These are phyloP conservation scores for Perilla frutescens DNA, from an alignment of 257 asterid genomes.

Conservation along the genomic window DNA sequence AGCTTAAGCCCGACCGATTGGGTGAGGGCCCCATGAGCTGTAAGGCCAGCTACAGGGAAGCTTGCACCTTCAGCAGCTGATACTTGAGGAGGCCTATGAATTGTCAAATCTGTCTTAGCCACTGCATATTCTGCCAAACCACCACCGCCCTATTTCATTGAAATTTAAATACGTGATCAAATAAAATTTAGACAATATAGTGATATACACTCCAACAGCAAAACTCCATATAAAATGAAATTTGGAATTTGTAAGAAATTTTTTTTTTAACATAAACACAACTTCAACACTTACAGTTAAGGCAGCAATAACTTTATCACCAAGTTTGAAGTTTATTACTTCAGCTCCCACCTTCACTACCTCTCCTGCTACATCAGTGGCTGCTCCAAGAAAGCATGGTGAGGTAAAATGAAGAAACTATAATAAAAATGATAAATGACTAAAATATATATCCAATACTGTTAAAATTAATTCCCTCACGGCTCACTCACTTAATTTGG, in stretches of 20 bases:
- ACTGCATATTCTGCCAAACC: slow-evolving; percentile 67
- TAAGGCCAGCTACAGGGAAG: slow-evolving; percentile 58
- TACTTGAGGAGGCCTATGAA: slow-evolving; percentile 58
- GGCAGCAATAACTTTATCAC: slow-evolving; percentile 76
- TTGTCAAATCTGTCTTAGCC: slow-evolving; percentile 52
- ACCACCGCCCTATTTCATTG: slow-evolving; percentile 50
- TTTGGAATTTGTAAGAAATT: neutral
- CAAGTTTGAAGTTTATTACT: slow-evolving; percentile 61
- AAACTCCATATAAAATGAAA: neutral
- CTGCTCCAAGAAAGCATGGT: slow-evolving; percentile 42
- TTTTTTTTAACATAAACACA: neutral
- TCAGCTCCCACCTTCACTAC: slow-evolving; percentile 70
- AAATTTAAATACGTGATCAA: neutral
- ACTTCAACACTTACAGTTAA: slow-evolving; percentile 47
- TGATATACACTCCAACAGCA: neutral
- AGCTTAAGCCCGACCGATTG: slow-evolving; percentile 55
- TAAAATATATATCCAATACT: slow-evolving; percentile 9
- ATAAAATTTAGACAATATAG: neutral
- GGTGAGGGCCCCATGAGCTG: slow-evolving; percentile 68
- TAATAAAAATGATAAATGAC: neutral
- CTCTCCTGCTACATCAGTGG: slow-evolving; percentile 79
- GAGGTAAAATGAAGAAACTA: neutral
- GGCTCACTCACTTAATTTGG: no score
- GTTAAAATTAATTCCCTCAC: no score
- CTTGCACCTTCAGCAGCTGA: slow-evolving; percentile 69